phyloP scores from a whole-genome alignment of 2,329 filamentous ascomycete species.

The Phialemonium atrogriseum region DNA sequence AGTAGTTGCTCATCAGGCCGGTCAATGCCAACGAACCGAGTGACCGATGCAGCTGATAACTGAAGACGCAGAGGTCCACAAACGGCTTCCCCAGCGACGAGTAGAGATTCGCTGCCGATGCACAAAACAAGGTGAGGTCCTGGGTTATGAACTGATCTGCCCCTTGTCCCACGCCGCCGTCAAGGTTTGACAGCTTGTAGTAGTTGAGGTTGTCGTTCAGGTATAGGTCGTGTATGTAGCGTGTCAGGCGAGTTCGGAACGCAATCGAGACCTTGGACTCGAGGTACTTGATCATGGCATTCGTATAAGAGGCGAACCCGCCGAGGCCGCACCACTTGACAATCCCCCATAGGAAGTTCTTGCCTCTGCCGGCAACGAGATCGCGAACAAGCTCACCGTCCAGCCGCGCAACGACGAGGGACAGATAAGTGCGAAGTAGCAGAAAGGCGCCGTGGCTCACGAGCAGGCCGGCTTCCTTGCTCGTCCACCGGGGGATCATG shows the following conservation, averaged over 20 bases:
- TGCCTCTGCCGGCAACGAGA: conserved; percentile 89
- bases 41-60: conserved; percentile 90
- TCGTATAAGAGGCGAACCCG: conserved; percentile 90
- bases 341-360: conserved; percentile 79
- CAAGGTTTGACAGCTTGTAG: conserved; percentile 88
- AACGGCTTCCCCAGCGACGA: conserved; percentile 96
- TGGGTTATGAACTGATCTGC: conserved; percentile 98
- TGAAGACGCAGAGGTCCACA: conserved; percentile 96
- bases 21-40: conserved; percentile 81
- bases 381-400: conserved; percentile 96
- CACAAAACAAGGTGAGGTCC: conserved; percentile 91
- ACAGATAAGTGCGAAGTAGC: conserved; percentile 87
- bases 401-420: conserved; percentile 81
- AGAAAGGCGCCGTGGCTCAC: conserved; percentile 85
- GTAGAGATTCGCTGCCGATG: conserved; percentile 83
- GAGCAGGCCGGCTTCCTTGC: conserved; percentile 88
- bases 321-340: conserved; percentile 94
- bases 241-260: conserved; percentile 86
- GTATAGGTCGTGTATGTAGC: conserved; percentile 96
- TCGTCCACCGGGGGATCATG: conserved; percentile 92
- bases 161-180: conserved; percentile 84
- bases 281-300: conserved; percentile 97
- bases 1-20: conserved; percentile 85
- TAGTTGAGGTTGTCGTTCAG: conserved; percentile 92
- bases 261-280: conserved; percentile 98